Evolutionary conservation across 208 protist species (phyloP), one percentile per base, ranked within the genome.

Genomic region (Trypanosoma avium): DNA sequence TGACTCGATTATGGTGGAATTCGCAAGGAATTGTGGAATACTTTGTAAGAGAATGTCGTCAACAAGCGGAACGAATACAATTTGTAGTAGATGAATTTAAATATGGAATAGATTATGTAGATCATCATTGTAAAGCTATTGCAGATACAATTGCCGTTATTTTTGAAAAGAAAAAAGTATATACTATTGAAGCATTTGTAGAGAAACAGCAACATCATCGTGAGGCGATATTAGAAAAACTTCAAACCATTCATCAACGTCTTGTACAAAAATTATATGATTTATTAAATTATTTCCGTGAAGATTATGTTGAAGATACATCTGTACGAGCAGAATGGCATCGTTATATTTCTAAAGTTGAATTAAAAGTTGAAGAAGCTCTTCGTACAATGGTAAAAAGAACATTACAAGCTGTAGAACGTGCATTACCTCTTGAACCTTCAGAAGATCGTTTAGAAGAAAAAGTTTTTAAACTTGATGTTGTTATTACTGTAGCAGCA

Each of bases 161-260:
- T n/a, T 97, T 98, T 66, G 88, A 98, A 77, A 93, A 88, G 67
- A 98, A 98, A 69, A 85, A 88, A 47, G 86, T 97, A 26, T 98
- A 98, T 77, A 78, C 81, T 24, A 76, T 85, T 22, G 81, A 90
- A 22, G 74, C 77, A 3, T 99, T 99, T 60, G 64, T 88, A 38
- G 71, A 86, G 60, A 81, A 84, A 68, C 96, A 99, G 75, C 46
- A 79, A 47, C 21, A 59, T 4, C 93, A 98, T 77, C 84, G 92
- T 40, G 75, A 66, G 26, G 62, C 67, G 21, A 84, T 97, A 2
- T 54, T 74, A n/a, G 68, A 77, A 42, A 93, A 95, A 67, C 77
- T 98, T 29, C 46, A 71, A 13, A 77, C 64, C 26, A 85, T 93
- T 38, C 87, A 98, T 82, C 33, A 72, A 19, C 75, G 94, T 49